Conservation (phyloP, 148 eudicot genomes). For the Tetragonia tetragonoides region DNA sequence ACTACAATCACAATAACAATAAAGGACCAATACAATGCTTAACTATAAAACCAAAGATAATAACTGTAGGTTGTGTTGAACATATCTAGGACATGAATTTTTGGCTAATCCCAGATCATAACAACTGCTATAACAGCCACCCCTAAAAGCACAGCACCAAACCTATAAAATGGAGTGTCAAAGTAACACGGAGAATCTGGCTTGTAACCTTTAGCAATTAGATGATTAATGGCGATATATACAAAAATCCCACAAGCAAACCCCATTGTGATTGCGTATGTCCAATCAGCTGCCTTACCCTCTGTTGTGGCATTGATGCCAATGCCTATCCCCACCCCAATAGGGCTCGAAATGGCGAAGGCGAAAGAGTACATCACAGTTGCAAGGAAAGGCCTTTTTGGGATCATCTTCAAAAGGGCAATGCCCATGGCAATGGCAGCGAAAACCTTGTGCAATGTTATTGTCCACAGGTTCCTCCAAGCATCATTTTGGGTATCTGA, state of each 20-base stretch:
- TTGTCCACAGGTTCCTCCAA: slow-evolving; percentile 81
- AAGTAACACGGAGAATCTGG: slow-evolving; percentile 43
- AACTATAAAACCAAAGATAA: neutral
- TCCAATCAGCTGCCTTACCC: slow-evolving; percentile 61
- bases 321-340: slow-evolving; percentile 71
- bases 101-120: slow-evolving; percentile 61
- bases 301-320: slow-evolving; percentile 67
- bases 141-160: slow-evolving; percentile 58
- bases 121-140: slow-evolving; percentile 61
- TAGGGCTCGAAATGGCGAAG: slow-evolving; percentile 76
- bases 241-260: slow-evolving; percentile 74
- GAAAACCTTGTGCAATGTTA: slow-evolving; percentile 70
- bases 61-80: no score
- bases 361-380: slow-evolving; percentile 61
- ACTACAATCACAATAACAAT: no score
- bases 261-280: slow-evolving; percentile 67
- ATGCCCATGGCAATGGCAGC: slow-evolving; percentile 83
- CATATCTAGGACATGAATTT: neutral
- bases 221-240: slow-evolving; percentile 76
- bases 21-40: neutral
- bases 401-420: slow-evolving; percentile 69
- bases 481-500: slow-evolving; percentile 62
- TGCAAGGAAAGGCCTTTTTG: slow-evolving; percentile 59
- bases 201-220: slow-evolving; percentile 68
- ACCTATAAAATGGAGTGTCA: slow-evolving; percentile 63